Conservation (phyloP, 75 land plant genomes). For the Cupressus sempervirens region DNA sequence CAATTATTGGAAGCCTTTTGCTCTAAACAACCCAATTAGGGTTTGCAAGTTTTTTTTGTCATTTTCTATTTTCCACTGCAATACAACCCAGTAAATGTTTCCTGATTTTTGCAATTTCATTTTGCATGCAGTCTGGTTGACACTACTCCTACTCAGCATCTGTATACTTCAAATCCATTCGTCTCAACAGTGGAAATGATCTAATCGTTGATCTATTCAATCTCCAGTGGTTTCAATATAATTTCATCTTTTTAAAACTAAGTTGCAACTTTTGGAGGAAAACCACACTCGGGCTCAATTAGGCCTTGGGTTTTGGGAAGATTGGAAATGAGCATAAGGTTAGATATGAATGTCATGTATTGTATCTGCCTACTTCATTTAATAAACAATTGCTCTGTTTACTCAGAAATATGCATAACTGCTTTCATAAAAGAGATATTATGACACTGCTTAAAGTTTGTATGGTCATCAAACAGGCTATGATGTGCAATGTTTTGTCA, state of each 20-base stretch:
- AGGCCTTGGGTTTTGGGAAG: neutral
- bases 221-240: neutral
- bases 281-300: neutral
- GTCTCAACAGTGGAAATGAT: neutral
- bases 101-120: neutral
- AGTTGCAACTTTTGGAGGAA: neutral
- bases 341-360: too few relatives aligned
- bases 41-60: neutral
- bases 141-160: neutral
- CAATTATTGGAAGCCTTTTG: neutral
- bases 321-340: neutral
- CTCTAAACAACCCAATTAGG: neutral
- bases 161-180: neutral
- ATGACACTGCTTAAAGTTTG: too few relatives aligned
- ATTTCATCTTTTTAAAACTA: neutral
- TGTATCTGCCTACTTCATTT: too few relatives aligned
- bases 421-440: too few relatives aligned
- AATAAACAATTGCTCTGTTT: too few relatives aligned
- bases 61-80: neutral
- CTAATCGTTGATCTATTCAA: neutral
- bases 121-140: conserved; percentile 1
- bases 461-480: too few relatives aligned
- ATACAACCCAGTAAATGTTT: neutral
- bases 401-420: too few relatives aligned
- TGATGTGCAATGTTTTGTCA: too few relatives aligned